These are phyloP conservation scores for Aureobasidium musti DNA, from an alignment of 2,329 filamentous ascomycete genomes.

Conservation along the genomic window DNA sequence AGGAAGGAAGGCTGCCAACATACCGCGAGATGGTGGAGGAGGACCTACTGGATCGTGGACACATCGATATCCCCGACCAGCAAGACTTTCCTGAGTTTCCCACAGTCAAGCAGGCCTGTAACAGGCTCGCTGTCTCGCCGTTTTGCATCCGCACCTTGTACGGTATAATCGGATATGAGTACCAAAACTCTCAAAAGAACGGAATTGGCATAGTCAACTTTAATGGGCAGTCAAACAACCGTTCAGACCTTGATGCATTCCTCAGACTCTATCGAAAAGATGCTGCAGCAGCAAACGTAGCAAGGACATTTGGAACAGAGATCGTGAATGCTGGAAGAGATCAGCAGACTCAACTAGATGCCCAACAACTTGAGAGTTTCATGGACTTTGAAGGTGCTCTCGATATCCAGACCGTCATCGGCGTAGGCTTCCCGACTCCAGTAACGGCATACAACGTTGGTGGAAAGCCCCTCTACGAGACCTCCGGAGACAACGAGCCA, in stretches of 20 bases:
- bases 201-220: constrained; percentile 51
- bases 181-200: constrained; percentile 47
- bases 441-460: constrained; percentile 62
- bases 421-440: constrained; percentile 57
- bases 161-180: constrained; percentile 56
- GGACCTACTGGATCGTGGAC: neutral
- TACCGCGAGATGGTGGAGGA: neutral
- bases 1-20: constrained; percentile 28
- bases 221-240: constrained; percentile 52
- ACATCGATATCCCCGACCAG: neutral
- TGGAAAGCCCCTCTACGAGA: constrained; percentile 54
- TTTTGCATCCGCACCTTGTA: constrained; percentile 58
- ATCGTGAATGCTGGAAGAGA: constrained; percentile 58
- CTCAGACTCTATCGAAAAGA: constrained; percentile 57
- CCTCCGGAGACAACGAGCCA: constrained; percentile 58
- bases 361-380: constrained; percentile 31
- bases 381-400: constrained; percentile 61
- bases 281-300: constrained; percentile 43
- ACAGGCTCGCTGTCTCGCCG: constrained; percentile 55
- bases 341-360: constrained; percentile 44
- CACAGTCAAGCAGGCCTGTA: constrained; percentile 49
- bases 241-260: constrained; percentile 60
- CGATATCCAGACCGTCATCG: constrained; percentile 63
- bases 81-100: constrained; percentile 27
- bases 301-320: constrained; percentile 58